Base-by-base conservation (phyloP, 345 rosid species). In the Aethionema arabicum region DNA sequence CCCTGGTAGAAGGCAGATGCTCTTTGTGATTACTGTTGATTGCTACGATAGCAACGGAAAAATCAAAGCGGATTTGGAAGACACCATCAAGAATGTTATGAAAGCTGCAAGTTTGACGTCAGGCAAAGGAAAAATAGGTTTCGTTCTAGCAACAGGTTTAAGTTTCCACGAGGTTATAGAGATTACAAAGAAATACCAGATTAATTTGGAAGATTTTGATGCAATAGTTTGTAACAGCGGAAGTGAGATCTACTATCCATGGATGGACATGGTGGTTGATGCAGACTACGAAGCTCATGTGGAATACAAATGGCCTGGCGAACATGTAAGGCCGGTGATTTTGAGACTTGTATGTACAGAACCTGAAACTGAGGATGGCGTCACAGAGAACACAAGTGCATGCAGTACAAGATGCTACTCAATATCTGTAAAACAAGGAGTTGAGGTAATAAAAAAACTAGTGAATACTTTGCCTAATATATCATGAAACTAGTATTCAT, bases 221-320 rank as follows among this genome's bases (percentile, higher is more conserved):
- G 98, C 95, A 36, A 53, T 88, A 12, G 76, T 83, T 71, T 91
- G 96, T 66, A 91, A 82, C 65, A 88, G 92, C 62, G 98, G 98
- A 67, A 77, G 95, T 66, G 84, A 79, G 64, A 59, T 88, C 76
- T 85, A 79, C 63, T 83, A 80, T 63, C 96, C 98, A 45, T 84
- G 96, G 92, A 82, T 58, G 67, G 92, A 89, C 35, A 75, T 85
- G 84, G 82, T 54, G 46, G 85, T 80, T 54, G 95, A 86, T 76
- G 57, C 52, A 56, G 90, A 86, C 57, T 88, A 86, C 21, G 90
- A 81, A 60, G 84, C 81, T 56, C 95, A 85, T 68, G 70, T 88
- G 39, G 87, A 76, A 60, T 83, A 91, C 79, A 85, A 90, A 78
- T 91, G 95, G 95, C 92, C 95, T 6, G 87, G 92, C 70, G 98